phyloP scores from a whole-genome alignment of 108 stramenopile genomes.

The Aureococcus anophagefferens region DNA sequence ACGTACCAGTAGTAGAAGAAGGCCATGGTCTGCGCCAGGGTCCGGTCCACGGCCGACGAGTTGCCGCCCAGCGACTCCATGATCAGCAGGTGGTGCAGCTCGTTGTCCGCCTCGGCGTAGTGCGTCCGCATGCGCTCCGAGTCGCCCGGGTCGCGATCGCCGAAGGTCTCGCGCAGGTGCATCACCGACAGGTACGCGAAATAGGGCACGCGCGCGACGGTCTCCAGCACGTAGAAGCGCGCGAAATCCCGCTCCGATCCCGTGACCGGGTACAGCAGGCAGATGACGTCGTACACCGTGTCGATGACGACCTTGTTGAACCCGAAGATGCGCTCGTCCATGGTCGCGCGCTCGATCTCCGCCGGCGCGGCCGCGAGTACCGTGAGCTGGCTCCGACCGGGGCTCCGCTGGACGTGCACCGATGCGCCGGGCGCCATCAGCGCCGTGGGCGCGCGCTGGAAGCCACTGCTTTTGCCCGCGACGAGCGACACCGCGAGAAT shows the following conservation, averaged over 20 bases:
- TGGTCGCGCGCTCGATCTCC: too few relatives aligned
- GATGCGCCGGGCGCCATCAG: too few relatives aligned
- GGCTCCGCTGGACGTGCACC: too few relatives aligned
- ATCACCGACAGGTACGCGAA: conserved; percentile 49
- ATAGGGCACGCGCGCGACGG: conserved; percentile 56
- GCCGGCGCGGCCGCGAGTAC: too few relatives aligned
- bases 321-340: conserved; percentile 43
- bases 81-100: conserved; percentile 88
- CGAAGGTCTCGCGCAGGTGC: conserved; percentile 54
- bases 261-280: conserved; percentile 43
- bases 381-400: too few relatives aligned
- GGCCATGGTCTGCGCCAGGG: conserved; percentile 76
- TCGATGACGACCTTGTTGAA: conserved; percentile 50
- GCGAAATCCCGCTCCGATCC: conserved; percentile 29
- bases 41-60: conserved; percentile 51
- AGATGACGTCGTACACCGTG: conserved; percentile 45
- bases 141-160: conserved; percentile 6
- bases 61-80: conserved; percentile 89
- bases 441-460: too few relatives aligned
- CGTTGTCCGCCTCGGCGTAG: conserved; percentile 85
- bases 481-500: too few relatives aligned
- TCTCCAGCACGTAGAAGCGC: conserved; percentile 51
- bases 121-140: conserved; percentile 44
- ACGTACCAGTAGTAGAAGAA: conserved; percentile 83
- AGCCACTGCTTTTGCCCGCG: too few relatives aligned